Evolutionary conservation across 768 basidiomycete species (phyloP), one percentile per base, ranked within the genome.

Genomic region (Lenzites betulinus): DNA sequence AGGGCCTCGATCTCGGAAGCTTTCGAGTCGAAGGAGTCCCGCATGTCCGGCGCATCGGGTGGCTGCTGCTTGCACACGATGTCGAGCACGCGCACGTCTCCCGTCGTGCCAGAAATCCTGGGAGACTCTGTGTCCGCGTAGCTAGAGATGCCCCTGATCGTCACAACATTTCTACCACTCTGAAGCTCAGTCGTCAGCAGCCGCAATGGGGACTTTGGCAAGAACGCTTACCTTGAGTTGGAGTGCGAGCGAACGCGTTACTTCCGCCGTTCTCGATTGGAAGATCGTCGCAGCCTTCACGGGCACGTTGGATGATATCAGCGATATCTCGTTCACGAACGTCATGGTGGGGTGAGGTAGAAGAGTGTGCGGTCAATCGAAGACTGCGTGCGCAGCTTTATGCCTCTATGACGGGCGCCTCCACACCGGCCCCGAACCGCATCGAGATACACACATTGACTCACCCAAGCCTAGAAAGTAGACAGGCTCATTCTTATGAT

Each of bases 261-360:
- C 71, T 65, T 88, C 83, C 1, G 85, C 86, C 58, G 78, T 81
- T 54, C 73, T 73, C 7, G 81, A 82, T 69, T 81, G 83, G 73
- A 83, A 84, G 38, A 87, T 75, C 0, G 83, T 85, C 1, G 84
- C 82, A 11, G 82, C 79, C 61, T 82, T 80, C 64, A 87, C 78
- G 1, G 80, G 70, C 53, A 77, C 71, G 0, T 81, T 77, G 16
- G 75, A 56, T 1, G 60, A 49, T 1, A 25, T 49, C 20, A 49
- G 28, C 9, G 5, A 15, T 25, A 49, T 49, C 26, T 30, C 22
- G n/a, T 49, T 49, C 26, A 33, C 47, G n/a, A 22, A 49, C 26
- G 28, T 49, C 15, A 26, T 49, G 16, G 26, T 18, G 9, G 47
- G 15, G 16, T 33, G 11, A 4, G 4, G 30, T 33, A 33, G 30